These are phyloP conservation scores for Rhododendron henanense DNA, from an alignment of 148 eudicot genomes.

Conservation along the genomic window DNA sequence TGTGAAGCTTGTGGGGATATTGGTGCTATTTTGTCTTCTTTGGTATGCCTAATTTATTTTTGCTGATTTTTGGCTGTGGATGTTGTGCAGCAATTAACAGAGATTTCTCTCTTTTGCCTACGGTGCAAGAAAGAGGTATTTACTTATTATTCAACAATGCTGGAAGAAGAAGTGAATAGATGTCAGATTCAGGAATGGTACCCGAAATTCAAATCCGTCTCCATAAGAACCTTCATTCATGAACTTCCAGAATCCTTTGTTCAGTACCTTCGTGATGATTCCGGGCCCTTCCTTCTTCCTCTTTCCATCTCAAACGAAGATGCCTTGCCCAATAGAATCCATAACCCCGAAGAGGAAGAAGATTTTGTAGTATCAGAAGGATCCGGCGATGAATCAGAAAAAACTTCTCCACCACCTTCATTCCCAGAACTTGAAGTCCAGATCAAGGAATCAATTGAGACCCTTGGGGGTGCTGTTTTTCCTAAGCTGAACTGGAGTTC, in stretches of 20 bases:
- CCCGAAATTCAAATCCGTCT: constrained; percentile 61
- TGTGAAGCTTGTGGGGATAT: not conserved
- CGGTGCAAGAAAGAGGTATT: constrained; percentile 5
- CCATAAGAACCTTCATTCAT: constrained; percentile 61
- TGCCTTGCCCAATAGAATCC: constrained; percentile 77
- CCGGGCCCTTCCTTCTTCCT: constrained; percentile 83
- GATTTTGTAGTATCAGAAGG: constrained; percentile 65
- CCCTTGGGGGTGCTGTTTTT: constrained; percentile 72
- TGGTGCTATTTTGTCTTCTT: not conserved
- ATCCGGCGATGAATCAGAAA: constrained; percentile 72
- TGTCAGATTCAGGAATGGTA: constrained; percentile 96
- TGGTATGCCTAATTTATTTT: not conserved
- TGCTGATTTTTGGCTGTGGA: not conserved
- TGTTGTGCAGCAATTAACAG: not conserved
- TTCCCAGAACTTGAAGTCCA: constrained; percentile 77
- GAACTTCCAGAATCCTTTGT: constrained; percentile 83
- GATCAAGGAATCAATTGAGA: constrained; percentile 56
- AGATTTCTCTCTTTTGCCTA: not conserved
- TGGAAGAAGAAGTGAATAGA: constrained; percentile 63
- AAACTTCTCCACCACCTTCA: constrained; percentile 51
- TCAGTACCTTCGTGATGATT: constrained; percentile 67
- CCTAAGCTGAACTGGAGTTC: constrained; percentile 96
- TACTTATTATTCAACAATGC: constrained; percentile 33
- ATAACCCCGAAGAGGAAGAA: constrained; percentile 82
- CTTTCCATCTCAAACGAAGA: constrained; percentile 57